Evolutionary conservation across 176 grass and related monocot species (phyloP).

Genomic region (Oryza meyeriana): DNA sequence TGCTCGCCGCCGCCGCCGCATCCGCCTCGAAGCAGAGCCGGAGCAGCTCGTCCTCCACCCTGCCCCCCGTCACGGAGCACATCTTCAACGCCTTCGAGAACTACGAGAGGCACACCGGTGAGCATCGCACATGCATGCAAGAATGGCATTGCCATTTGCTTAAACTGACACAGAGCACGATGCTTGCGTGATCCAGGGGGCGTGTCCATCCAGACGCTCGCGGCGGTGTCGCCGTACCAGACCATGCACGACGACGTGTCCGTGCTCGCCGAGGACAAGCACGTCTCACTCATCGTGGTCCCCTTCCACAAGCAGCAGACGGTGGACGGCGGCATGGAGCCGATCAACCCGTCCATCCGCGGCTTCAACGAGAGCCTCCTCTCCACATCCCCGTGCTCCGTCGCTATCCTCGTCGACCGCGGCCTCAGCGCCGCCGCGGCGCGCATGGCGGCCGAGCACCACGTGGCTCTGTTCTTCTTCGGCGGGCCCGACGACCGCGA

Average conservation of each 20-base stretch:
- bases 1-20: constrained; percentile 58
- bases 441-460: constrained; percentile 31
- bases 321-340: constrained; percentile 76
- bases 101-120: constrained; percentile 53
- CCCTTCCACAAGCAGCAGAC: constrained; percentile 95
- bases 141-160: not conserved
- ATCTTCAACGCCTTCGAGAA: constrained; percentile 80
- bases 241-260: constrained; percentile 86
- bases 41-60: not conserved
- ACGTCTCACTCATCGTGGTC: constrained; percentile 74
- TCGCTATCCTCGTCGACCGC: constrained; percentile 72
- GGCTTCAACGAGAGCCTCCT: constrained; percentile 69
- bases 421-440: constrained; percentile 59
- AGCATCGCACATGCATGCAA: not conserved
- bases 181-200: constrained; percentile 22
- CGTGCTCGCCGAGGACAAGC: constrained; percentile 66
- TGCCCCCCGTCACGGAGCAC: constrained; percentile 37
- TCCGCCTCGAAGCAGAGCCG: constrained; percentile 20
- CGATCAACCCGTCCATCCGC: constrained; percentile 51
- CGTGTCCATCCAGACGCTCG: constrained; percentile 66
- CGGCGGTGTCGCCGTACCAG: constrained; percentile 67
- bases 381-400: constrained; percentile 61
- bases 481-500: constrained; percentile 90
- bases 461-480: constrained; percentile 72
- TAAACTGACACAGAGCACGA: not conserved